These are phyloP conservation scores for Nothophoma quercina DNA, from an alignment of 2,329 filamentous ascomycete genomes.

Conservation along the genomic window DNA sequence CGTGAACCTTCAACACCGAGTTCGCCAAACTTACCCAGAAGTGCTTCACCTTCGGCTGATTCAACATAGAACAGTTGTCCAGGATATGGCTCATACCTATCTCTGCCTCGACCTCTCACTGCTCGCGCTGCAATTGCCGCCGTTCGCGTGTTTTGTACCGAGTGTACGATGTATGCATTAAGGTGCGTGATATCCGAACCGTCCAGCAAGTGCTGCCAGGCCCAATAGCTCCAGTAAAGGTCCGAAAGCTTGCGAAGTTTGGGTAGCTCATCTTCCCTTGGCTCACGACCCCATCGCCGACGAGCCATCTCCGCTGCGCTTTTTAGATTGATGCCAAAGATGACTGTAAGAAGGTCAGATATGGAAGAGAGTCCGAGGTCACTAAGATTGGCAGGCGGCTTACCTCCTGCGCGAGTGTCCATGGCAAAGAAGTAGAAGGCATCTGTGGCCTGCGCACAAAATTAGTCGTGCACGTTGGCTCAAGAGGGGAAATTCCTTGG, in stretches of 20 bases:
- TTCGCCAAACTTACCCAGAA: constrained; percentile 1
- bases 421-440: not conserved
- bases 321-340: not conserved
- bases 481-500: too few species aligned
- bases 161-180: constrained; percentile 22
- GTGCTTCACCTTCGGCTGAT: constrained; percentile 21
- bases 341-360: not conserved
- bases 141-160: constrained; percentile 24
- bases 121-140: constrained; percentile 18
- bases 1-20: too few species aligned
- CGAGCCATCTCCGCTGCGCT: not conserved
- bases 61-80: constrained; percentile 21
- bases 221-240: constrained; percentile 31
- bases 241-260: constrained; percentile 23
- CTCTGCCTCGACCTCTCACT: constrained; percentile 9
- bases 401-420: not conserved
- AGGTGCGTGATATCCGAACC: constrained; percentile 20
- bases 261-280: constrained; percentile 23
- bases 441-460: not conserved
- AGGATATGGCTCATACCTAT: constrained; percentile 22
- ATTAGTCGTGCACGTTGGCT: too few species aligned
- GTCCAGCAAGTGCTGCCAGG: constrained; percentile 7
- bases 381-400: too few species aligned
- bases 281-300: not conserved
- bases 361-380: not conserved